Base-by-base conservation (phyloP, 106 monocot species). In the Gastrodia elata region DNA sequence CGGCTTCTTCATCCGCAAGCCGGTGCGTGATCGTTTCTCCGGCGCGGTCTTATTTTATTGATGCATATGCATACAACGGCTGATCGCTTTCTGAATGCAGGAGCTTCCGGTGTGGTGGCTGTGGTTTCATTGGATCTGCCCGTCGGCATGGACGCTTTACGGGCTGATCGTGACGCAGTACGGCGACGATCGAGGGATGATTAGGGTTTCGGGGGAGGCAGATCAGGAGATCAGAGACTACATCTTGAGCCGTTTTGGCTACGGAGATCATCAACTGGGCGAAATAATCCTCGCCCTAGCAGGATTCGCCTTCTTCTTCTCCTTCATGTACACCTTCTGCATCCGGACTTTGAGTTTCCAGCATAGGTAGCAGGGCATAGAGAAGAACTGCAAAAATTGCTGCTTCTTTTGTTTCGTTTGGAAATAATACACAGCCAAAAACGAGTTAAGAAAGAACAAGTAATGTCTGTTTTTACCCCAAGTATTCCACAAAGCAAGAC, bases 111-210 rank as follows among this genome's bases (percentile, higher is more conserved):
- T 68, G 35, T 88, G 88, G 88, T 90, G 90, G 94, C 69, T 71
- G 6, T 94, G 90, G 93, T 94, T 84, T 82, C 85, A 83, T 71
- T 83, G 93, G 87, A 73, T 86, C 30, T 86, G 80, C 44, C 90
- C 94, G 0, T 39, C 86, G 27, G 74, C 85, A 18, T 94, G 90
- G 90, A 91, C 88, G 0, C 78, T 91, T 15, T 84, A 94, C 30
- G 94, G 93, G 6, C 72, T 94, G 9, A 85, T 94, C 11, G 74
- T 76, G 1, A 73, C 88, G 1, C 94, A 94, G 33, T 94, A 78
- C 5, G 7, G 52, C 7, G 52, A 52, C 52, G 2, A n/a, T 3
- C 6, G 22, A n/a, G 52, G 22, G n/a, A 3, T 52, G n/a, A 52
- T 52, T n/a, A 52, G 22, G 14, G 81, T 87, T 11, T 71, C 83